Conservation (phyloP, 1,284 basidiomycete species). For the Cutaneotrichosporon sp. region DNA sequence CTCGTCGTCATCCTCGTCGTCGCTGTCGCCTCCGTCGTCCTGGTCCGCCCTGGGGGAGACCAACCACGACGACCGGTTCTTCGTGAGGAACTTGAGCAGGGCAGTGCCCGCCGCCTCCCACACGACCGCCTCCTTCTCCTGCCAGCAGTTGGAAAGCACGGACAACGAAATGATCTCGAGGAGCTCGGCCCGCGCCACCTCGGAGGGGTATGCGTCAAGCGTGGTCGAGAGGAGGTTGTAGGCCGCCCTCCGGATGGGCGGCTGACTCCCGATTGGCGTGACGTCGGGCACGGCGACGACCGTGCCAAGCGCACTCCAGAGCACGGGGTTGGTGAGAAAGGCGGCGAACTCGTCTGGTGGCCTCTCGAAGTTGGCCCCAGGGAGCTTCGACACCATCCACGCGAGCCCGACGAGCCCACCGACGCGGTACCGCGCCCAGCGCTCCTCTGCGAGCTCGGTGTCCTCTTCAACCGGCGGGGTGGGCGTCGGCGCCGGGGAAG, state of each 20-base stretch:
- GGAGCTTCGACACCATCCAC: conserved; percentile 55
- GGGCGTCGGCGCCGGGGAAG: conserved; percentile 17
- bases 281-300: conserved; percentile 13
- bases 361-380: conserved; percentile 21
- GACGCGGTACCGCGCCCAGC: conserved; percentile 69
- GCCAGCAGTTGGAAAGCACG: conserved; percentile 72
- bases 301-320: conserved; percentile 44
- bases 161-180: conserved; percentile 59
- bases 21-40: conserved; percentile 41
- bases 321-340: conserved; percentile 37
- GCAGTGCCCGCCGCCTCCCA: conserved; percentile 69
- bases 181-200: conserved; percentile 32
- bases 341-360: conserved; percentile 31
- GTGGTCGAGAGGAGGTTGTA: conserved; percentile 40
- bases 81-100: conserved; percentile 68
- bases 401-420: conserved; percentile 69
- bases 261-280: conserved; percentile 30
- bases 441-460: conserved; percentile 59
- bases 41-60: conserved; percentile 38
- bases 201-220: conserved; percentile 34
- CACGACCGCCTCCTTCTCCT: conserved; percentile 69
- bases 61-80: conserved; percentile 65
- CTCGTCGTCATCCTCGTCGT: conserved; percentile 35
- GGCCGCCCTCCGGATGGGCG: conserved; percentile 45
- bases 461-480: conserved; percentile 32